Evolutionary conservation across 176 grass and related monocot genomes (phyloP).

Genomic region (Olyra latifolia): DNA sequence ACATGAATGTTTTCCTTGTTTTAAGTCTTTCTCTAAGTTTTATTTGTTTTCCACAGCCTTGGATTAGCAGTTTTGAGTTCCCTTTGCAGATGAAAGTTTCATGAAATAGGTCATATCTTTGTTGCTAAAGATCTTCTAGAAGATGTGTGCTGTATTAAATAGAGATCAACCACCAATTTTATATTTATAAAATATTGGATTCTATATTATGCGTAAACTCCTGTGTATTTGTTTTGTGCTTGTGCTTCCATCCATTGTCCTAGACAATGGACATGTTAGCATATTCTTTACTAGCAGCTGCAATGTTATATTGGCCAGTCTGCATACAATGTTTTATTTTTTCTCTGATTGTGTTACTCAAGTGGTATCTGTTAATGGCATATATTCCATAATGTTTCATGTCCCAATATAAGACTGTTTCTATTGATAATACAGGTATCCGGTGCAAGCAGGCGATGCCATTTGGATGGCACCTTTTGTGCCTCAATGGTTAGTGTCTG

Average conservation of each 20-base stretch:
- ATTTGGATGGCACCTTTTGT: slow-evolving; percentile 99
- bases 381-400: slow-evolving; percentile 3
- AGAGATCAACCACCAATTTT: slow-evolving; percentile 12
- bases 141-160: background rate
- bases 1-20: slow-evolving; percentile 18
- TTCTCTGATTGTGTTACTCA: background rate
- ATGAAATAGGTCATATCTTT: slow-evolving; percentile 9
- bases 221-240: background rate
- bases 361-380: background rate
- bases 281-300: slow-evolving; percentile 12
- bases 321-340: background rate
- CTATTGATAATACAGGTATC: slow-evolving; percentile 64
- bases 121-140: slow-evolving; percentile 21
- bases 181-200: background rate
- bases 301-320: background rate
- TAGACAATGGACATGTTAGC: background rate
- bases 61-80: slow-evolving; percentile 2
- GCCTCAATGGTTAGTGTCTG: slow-evolving; percentile 75
- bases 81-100: background rate
- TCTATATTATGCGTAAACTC: background rate
- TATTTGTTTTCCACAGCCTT: background rate
- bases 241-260: background rate
- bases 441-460: slow-evolving; percentile 84
- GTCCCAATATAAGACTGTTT: slow-evolving; percentile 8
- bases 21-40: slow-evolving; percentile 12